These are phyloP conservation scores for Diplocarpon mali DNA, from an alignment of 2,329 filamentous ascomycete genomes.

Conservation along the genomic window DNA sequence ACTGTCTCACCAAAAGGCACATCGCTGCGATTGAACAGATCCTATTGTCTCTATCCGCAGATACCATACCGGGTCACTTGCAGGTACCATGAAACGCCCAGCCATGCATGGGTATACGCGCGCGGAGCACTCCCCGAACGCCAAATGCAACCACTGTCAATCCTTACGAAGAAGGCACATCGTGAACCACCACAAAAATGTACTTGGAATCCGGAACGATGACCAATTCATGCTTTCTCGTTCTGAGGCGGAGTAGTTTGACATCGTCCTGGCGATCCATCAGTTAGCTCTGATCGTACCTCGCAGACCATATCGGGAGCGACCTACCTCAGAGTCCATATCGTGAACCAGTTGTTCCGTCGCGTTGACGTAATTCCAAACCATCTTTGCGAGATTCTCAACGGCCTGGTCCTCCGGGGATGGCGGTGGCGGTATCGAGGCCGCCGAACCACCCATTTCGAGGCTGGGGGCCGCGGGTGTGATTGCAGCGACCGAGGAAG, in stretches of 20 bases:
- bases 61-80: background rate
- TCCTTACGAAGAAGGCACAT: constrained; percentile 56
- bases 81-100: background rate
- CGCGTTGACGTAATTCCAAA: constrained; percentile 63
- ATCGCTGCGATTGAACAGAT: background rate
- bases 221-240: constrained; percentile 76
- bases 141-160: background rate
- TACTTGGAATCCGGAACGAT: constrained; percentile 75
- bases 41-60: background rate
- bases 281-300: constrained; percentile 7
- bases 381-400: constrained; percentile 57
- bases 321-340: constrained; percentile 51
- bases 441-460: background rate
- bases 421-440: background rate
- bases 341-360: constrained; percentile 61
- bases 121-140: constrained; percentile 1
- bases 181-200: constrained; percentile 68
- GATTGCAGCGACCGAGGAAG: background rate
- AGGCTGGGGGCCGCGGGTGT: background rate
- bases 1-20: background rate
- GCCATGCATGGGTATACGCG: constrained; percentile 6
- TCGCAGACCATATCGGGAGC: background rate
- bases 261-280: constrained; percentile 50
- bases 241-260: constrained; percentile 63
- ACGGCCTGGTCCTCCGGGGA: background rate